Evolutionary conservation across 2,329 filamentous ascomycete species (phyloP).

Genomic region (Fusarium annulatum): DNA sequence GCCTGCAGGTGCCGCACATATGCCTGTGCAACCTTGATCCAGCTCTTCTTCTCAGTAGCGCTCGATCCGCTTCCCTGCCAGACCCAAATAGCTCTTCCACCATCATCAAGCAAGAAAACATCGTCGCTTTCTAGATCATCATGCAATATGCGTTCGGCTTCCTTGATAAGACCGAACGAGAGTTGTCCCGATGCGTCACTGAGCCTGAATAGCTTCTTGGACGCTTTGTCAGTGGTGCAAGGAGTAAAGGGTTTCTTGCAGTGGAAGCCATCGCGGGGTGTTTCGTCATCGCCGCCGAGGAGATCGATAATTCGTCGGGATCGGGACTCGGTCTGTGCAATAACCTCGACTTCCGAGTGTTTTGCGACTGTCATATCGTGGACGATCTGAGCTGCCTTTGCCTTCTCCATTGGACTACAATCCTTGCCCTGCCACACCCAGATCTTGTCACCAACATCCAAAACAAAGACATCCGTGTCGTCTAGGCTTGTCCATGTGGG

Average conservation of each 20-base stretch:
- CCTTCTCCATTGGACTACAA: slow-evolving; percentile 76
- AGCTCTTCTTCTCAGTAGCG: slow-evolving; percentile 66
- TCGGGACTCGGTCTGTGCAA: slow-evolving; percentile 69
- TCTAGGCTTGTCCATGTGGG: slow-evolving; percentile 71
- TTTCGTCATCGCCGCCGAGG: slow-evolving; percentile 60
- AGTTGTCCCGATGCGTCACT: slow-evolving; percentile 70
- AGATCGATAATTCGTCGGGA: slow-evolving; percentile 66
- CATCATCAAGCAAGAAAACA: slow-evolving; percentile 71
- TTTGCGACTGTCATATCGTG: slow-evolving; percentile 73
- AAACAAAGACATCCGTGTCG: slow-evolving; percentile 73
- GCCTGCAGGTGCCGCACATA: slow-evolving; percentile 60
- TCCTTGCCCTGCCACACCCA: slow-evolving; percentile 76
- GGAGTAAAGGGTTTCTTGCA: slow-evolving; percentile 54
- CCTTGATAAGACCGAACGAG: slow-evolving; percentile 68
- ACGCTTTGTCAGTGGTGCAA: slow-evolving; percentile 30
- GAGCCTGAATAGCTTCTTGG: slow-evolving; percentile 67
- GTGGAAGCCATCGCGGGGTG: slow-evolving; percentile 54
- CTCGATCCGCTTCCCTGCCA: slow-evolving; percentile 73
- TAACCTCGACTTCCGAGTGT: slow-evolving; percentile 72
- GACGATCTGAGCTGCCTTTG: slow-evolving; percentile 74
- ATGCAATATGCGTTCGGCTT: slow-evolving; percentile 57
- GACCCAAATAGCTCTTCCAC: slow-evolving; percentile 69
- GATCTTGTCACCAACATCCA: slow-evolving; percentile 72
- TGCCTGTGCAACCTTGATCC: slow-evolving; percentile 69
- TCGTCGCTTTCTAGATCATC: slow-evolving; percentile 68